Evolutionary conservation across 768 basidiomycete genomes (phyloP).

Genomic region (Harrya chromipes): DNA sequence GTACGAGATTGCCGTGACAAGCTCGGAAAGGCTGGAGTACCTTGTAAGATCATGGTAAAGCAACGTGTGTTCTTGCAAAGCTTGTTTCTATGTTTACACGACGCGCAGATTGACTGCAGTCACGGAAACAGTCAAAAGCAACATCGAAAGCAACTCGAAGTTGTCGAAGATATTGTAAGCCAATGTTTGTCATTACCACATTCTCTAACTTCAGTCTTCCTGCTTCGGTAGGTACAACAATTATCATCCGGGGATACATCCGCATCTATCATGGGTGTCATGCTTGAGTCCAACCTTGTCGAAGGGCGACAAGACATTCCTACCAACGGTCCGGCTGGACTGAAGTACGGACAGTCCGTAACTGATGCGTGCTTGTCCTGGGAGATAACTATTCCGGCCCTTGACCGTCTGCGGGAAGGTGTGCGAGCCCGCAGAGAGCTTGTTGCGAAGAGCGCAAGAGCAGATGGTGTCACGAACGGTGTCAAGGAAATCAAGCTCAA

Average conservation of each 20-base stretch:
- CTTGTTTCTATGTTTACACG: not conserved
- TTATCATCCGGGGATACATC: slow-evolving; percentile 70
- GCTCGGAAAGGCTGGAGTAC: slow-evolving; percentile 72
- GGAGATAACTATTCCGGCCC: slow-evolving; percentile 77
- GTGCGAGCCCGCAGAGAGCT: slow-evolving; percentile 71
- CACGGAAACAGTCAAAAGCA: slow-evolving; percentile 96
- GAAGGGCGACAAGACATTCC: slow-evolving; percentile 89
- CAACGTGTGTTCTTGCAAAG: slow-evolving; percentile 1
- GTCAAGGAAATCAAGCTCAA: slow-evolving; percentile 16
- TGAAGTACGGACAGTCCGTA: slow-evolving; percentile 83
- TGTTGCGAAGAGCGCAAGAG: slow-evolving; percentile 34
- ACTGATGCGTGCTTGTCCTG: slow-evolving; percentile 91
- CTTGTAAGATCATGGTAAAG: slow-evolving; percentile 83
- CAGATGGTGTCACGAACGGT: slow-evolving; percentile 7
- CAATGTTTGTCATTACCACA: slow-evolving; percentile 1
- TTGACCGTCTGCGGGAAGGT: slow-evolving; percentile 85
- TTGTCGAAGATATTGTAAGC: slow-evolving; percentile 85
- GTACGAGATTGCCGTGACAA: slow-evolving; percentile 75
- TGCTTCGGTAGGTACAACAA: slow-evolving; percentile 57
- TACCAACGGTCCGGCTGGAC: slow-evolving; percentile 59
- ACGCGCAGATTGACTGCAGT: slow-evolving; percentile 84
- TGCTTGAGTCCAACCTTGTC: slow-evolving; percentile 91
- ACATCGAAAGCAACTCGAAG: slow-evolving; percentile 82
- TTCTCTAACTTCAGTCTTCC: slow-evolving; percentile 9
- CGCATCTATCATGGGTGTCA: slow-evolving; percentile 80